phyloP scores from a whole-genome alignment of 164 flowering plant species.

The Aristolochia californica region DNA sequence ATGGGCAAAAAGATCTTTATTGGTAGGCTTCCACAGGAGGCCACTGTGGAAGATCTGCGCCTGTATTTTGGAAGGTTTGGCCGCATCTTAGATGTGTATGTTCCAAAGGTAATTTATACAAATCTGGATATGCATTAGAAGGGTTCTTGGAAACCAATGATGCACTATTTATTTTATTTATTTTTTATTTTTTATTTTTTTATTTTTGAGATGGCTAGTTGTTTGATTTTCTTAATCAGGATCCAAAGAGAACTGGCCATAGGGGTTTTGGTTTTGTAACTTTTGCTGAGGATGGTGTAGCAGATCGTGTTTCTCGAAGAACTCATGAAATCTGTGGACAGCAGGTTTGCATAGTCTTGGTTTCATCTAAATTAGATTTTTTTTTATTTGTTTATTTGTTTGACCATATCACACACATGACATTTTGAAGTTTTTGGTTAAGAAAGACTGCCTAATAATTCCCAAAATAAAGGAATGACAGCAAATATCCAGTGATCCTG shows the following conservation, averaged over 20 bases:
- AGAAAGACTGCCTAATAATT: too few species aligned
- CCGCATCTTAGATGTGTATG: constrained; percentile 83
- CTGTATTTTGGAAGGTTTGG: constrained; percentile 94
- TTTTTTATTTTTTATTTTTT: too few species aligned
- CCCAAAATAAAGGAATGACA: too few species aligned
- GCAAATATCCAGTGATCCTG: too few species aligned
- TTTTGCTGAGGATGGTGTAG: constrained; percentile 95
- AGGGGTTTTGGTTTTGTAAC: constrained; percentile 99
- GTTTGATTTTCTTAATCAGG: constrained; percentile 36
- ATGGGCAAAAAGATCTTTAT: constrained; percentile 92
- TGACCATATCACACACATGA: too few species aligned
- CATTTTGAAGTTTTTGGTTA: too few species aligned
- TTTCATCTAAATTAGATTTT: too few species aligned
- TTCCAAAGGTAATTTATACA: constrained; percentile 65
- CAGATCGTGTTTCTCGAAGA: constrained; percentile 88
- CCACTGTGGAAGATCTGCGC: constrained; percentile 75
- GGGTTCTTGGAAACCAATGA: too few species aligned
- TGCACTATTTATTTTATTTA: too few species aligned
- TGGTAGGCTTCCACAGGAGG: constrained; percentile 97
- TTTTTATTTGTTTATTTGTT: too few species aligned
- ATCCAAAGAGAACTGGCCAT: constrained; percentile 93
- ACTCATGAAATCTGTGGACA: constrained; percentile 97
- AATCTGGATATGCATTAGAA: too few species aligned
- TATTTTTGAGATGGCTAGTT: constrained; percentile 3
- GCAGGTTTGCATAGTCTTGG: constrained; percentile 59